phyloP scores from a whole-genome alignment of 805 yeast genomes.

The Yarrowia sp. region DNA sequence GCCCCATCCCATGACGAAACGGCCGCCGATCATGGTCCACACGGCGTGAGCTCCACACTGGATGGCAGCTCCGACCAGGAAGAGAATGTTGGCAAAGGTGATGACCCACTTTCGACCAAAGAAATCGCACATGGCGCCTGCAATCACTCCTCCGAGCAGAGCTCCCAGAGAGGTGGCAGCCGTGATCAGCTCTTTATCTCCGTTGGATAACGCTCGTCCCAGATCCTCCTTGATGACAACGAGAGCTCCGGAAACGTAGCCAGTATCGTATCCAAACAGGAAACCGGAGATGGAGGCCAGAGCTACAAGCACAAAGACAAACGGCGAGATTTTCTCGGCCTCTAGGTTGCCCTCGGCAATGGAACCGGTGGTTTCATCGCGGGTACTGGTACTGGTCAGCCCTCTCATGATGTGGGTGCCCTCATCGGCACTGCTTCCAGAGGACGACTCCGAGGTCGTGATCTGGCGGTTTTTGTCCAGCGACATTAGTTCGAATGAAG shows the following conservation, averaged over 20 bases:
- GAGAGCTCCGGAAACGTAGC: slow-evolving; percentile 92
- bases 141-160: slow-evolving; percentile 73
- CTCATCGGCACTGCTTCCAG: slow-evolving; percentile 27
- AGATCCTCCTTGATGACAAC: slow-evolving; percentile 84
- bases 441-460: slow-evolving; percentile 24
- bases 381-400: background rate
- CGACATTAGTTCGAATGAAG: slow-evolving; percentile 32
- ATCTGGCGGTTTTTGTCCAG: slow-evolving; percentile 31
- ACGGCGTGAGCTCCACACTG: slow-evolving; percentile 82
- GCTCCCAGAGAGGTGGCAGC: slow-evolving; percentile 97
- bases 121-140: slow-evolving; percentile 83
- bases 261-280: slow-evolving; percentile 97
- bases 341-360: slow-evolving; percentile 44
- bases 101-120: slow-evolving; percentile 86
- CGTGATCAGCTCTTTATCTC: slow-evolving; percentile 88
- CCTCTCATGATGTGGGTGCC: slow-evolving; percentile 35
- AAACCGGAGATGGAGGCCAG: slow-evolving; percentile 88
- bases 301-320: slow-evolving; percentile 72
- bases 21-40: slow-evolving; percentile 91
- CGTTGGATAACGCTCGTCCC: slow-evolving; percentile 63
- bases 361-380: slow-evolving; percentile 1
- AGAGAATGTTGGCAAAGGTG: slow-evolving; percentile 80
- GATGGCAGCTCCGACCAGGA: slow-evolving; percentile 81
- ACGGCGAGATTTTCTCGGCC: slow-evolving; percentile 52
- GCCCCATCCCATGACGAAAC: slow-evolving; percentile 94